phyloP scores from a whole-genome alignment of 257 asterid genomes.

The Solanum etuberosum region DNA sequence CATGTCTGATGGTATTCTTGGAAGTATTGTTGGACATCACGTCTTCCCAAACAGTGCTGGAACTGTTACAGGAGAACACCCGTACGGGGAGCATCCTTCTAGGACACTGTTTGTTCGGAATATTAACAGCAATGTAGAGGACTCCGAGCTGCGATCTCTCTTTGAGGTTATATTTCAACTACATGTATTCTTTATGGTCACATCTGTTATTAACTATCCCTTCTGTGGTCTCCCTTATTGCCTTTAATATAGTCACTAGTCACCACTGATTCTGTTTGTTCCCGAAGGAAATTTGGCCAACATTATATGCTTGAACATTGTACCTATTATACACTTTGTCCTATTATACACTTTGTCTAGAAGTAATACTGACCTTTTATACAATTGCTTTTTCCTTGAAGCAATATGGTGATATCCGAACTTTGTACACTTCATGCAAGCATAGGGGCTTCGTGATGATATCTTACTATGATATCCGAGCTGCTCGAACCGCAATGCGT shows the following conservation, averaged over 20 bases:
- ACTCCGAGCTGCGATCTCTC: conserved; percentile 73
- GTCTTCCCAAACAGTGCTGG: conserved; percentile 50
- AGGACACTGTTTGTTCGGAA: conserved; percentile 92
- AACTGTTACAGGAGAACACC: conserved; percentile 78
- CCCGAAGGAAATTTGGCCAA: neutral
- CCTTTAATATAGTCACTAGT: neutral
- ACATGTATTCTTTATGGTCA: neutral
- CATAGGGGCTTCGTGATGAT: conserved; percentile 99
- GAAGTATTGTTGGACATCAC: conserved; percentile 28
- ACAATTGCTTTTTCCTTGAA: conserved; percentile 7
- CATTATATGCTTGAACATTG: neutral
- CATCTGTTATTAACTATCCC: neutral
- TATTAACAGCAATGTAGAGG: conserved; percentile 93
- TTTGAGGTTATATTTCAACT: conserved; percentile 55
- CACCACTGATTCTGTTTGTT: neutral
- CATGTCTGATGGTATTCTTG: conserved; percentile 34
- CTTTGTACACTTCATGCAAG: conserved; percentile 92
- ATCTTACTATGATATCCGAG: conserved; percentile 96
- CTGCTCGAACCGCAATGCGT: conserved; percentile 93
- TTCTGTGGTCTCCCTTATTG: neutral
- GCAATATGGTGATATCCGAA: conserved; percentile 98
- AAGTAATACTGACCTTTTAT: neutral
- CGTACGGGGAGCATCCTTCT: conserved; percentile 97
- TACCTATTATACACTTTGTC: neutral
- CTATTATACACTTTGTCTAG: neutral